Conservation (phyloP, 2,329 filamentous ascomycete species). For the Clarireedia homoeocarpa region DNA sequence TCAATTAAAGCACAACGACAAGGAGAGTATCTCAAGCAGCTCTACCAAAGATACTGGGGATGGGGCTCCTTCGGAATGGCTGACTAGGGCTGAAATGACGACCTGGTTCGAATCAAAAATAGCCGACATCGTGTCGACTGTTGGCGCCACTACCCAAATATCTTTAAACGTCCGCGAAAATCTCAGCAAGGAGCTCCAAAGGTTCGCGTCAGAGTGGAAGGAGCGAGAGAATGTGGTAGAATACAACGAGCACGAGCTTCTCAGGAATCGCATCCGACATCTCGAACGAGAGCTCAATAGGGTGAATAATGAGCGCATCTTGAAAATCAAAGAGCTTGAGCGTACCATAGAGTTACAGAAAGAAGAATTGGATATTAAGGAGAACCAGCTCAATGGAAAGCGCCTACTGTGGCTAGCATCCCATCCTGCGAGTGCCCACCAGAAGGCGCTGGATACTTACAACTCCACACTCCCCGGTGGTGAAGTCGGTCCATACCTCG, state of each 20-base stretch:
- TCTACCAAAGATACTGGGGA: background rate
- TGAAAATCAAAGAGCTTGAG: background rate
- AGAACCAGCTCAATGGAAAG: conserved; percentile 6
- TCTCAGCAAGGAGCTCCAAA: background rate
- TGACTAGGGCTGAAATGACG: background rate
- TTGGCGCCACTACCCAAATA: background rate
- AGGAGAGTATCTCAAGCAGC: background rate
- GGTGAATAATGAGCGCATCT: background rate
- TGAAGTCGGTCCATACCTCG: background rate
- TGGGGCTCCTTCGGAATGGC: background rate
- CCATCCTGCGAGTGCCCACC: conserved; percentile 1
- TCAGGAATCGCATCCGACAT: background rate
- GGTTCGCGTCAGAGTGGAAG: background rate
- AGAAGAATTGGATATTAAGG: conserved; percentile 6
- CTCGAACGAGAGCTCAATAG: background rate
- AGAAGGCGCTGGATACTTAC: background rate
- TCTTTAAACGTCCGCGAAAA: background rate
- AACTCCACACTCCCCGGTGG: background rate
- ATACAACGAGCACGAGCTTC: background rate
- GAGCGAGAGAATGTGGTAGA: conserved; percentile 2
- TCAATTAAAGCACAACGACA: background rate
- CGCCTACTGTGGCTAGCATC: conserved; percentile 6
- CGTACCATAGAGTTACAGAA: background rate
- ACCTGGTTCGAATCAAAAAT: conserved; percentile 1
- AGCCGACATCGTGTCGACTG: background rate